Conservation (phyloP, 768 basidiomycete species). For the Tylopilus subfusipes region DNA sequence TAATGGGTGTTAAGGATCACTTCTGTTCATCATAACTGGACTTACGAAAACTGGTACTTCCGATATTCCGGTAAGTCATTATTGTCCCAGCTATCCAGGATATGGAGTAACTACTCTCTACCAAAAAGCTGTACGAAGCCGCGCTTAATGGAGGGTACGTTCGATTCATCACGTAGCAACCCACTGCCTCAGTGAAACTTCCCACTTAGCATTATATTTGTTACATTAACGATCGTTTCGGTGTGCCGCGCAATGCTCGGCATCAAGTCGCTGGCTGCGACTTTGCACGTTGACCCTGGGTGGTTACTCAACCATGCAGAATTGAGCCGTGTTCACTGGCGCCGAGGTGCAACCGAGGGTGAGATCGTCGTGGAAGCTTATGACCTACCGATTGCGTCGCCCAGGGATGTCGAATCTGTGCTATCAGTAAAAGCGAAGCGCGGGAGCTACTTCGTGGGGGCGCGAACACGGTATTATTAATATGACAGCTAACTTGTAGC, state of each 20-base stretch:
- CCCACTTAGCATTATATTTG: not conserved
- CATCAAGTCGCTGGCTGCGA: constrained; percentile 41
- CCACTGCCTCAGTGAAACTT: not conserved
- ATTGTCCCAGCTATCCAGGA: not conserved
- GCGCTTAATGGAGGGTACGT: constrained; percentile 11
- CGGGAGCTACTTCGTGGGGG: not conserved
- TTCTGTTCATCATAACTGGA: constrained; percentile 13
- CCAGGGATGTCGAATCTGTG: not conserved
- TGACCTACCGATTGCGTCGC: not conserved
- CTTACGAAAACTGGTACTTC: constrained; percentile 1
- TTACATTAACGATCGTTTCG: constrained; percentile 21
- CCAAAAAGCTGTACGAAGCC: constrained; percentile 8
- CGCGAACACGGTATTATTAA: not conserved
- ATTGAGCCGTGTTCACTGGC: constrained; percentile 42
- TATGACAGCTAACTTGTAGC: not conserved
- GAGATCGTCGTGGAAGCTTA: constrained; percentile 31
- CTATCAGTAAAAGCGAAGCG: not conserved
- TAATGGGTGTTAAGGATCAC: constrained; percentile 10
- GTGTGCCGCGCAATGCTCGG: constrained; percentile 40
- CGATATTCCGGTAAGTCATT: constrained; percentile 10
- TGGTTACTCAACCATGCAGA: constrained; percentile 46
- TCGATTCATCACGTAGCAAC: not conserved
- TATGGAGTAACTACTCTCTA: not conserved
- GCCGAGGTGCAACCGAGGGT: constrained; percentile 33
- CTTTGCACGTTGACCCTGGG: constrained; percentile 38